Evolutionary conservation across 208 protist genomes (phyloP), one percentile per base, ranked within the genome.

Genomic region (Trypanosoma theileri): DNA sequence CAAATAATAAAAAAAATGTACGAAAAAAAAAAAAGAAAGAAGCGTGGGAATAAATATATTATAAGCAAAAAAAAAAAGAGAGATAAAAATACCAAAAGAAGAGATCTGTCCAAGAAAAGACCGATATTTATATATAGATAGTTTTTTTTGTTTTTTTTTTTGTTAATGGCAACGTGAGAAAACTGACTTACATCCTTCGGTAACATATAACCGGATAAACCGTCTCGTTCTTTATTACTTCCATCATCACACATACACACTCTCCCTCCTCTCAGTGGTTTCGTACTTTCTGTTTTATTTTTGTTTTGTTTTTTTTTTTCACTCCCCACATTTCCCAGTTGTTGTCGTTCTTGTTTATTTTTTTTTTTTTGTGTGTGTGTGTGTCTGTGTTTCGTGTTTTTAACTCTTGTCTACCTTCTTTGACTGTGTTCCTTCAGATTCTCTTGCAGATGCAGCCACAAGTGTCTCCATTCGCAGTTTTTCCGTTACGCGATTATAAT

Each of bases 381-480:
- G 3, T 48, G 31, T 9, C 17, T 35, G 13, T 35, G 26, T 4
- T 41, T n/a, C n/a, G n/a, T n/a, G n/a, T n/a, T n/a, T n/a, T 6
- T 35, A 35, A 13, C n/a, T 35, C 24, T 24, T 40, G 24, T 40
- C 22, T 35, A 4, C 17, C 22, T 17, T 13, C 48, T 3, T 24
- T 4, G 6, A 13, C 12, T 53, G 7, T 44, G 19, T 58, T 22
- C n/a, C 21, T 24, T 66, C n/a, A 41, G 26, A 45, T 16, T 52
- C 51, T 7, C 17, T 41, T n/a, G 26, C 77, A 16, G 92, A 89
- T 10, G 85, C 89, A 1, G 84, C 73, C n/a, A 97, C 69, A 16
- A 97, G 70, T 4, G 88, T 88, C 11, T 96, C 81, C 87, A 96
- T 91, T 46, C 86, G 90, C 54, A 97, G 80, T 76, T 96, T 96